These are phyloP conservation scores for Phascolomyces articulosus DNA, from an alignment of 371 early-diverging fungal genomes.

Conservation along the genomic window DNA sequence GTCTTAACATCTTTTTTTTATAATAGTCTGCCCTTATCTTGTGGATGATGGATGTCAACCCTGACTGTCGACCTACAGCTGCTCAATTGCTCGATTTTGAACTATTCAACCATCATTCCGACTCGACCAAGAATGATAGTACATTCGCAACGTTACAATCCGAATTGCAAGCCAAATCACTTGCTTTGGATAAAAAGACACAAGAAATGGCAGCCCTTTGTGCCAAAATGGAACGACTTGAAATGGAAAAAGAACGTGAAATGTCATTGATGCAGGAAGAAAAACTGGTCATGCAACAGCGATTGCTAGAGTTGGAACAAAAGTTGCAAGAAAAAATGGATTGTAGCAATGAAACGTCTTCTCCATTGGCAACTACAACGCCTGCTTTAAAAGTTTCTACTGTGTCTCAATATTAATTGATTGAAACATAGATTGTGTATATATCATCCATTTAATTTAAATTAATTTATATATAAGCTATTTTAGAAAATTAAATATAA, in stretches of 20 bases:
- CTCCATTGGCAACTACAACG: no score
- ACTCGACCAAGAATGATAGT: not conserved
- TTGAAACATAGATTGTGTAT: no score
- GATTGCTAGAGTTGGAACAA: constrained; percentile 5
- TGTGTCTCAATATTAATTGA: no score
- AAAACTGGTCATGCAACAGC: not conserved
- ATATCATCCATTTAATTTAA: no score
- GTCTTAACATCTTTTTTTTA: not conserved
- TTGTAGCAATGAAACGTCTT: no score
- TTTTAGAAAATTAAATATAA: no score
- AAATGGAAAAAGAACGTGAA: constrained; percentile 30
- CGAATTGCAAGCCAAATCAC: constrained; percentile 1
- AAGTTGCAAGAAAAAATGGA: not conserved
- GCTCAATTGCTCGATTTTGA: constrained; percentile 76
- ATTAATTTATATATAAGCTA: no score
- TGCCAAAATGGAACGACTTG: constrained; percentile 22
- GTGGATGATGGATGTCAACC: constrained; percentile 77
- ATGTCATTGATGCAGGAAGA: constrained; percentile 4
- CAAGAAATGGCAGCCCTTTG: constrained; percentile 29
- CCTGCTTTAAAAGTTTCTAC: no score
- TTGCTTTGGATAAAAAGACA: constrained; percentile 4
- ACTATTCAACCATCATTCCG: constrained; percentile 36
- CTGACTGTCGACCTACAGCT: constrained; percentile 74
- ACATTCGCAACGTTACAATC: not conserved
- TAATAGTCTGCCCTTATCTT: constrained; percentile 69